Base-by-base conservation (phyloP, 1,284 basidiomycete species). In the Apiotrichum akiyoshidainum region DNA sequence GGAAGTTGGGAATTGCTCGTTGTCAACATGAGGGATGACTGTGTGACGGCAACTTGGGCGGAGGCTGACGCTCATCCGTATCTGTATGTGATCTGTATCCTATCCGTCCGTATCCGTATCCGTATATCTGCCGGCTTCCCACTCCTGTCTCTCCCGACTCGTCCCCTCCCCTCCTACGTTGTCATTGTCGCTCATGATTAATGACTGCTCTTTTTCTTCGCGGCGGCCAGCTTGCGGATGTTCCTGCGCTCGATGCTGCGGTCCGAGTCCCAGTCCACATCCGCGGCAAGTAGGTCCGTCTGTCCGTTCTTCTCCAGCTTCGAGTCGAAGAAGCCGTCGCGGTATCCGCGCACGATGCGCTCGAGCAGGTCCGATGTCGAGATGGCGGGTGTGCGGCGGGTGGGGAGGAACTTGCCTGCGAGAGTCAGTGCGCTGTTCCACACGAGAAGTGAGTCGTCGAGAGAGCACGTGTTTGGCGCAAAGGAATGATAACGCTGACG, bases 351-450 rank as follows among this genome's bases (percentile, higher is more conserved):
- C 44, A 95, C 87, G 68, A 96, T 92, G 39, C 93, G 86, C 73
- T 92, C 90, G 47, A 99, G 83, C 13, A 98, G 82, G 54, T 92
- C 89, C 0, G 92, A 95, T 0, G 95, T 99, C 26, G 92, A 96
- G 17, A 99, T 86, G 11, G 92, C 90, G 1, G 92, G 91, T 9
- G 96, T 98, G 60, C 95, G 88, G 33, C 92, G 85, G 3, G 95
- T 99, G 0, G 96, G 95, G 45, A 99, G 82, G 79, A 99, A 99
- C 80, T 89, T 89, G 49, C 95, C 94, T 91, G 60, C 22, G 34
- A 2, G 17, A 1, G 40, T 57, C 48, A 57, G 45, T 51, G 19
- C 26, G 26, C 7, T 31, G 26, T 31, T 3, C 26, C 10, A 41
- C 16, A 37, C 3, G 37, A 37, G 34, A 16, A 13, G 12, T 12